phyloP scores from a whole-genome alignment of 768 basidiomycete genomes.

The Rhodotorula diobovata region DNA sequence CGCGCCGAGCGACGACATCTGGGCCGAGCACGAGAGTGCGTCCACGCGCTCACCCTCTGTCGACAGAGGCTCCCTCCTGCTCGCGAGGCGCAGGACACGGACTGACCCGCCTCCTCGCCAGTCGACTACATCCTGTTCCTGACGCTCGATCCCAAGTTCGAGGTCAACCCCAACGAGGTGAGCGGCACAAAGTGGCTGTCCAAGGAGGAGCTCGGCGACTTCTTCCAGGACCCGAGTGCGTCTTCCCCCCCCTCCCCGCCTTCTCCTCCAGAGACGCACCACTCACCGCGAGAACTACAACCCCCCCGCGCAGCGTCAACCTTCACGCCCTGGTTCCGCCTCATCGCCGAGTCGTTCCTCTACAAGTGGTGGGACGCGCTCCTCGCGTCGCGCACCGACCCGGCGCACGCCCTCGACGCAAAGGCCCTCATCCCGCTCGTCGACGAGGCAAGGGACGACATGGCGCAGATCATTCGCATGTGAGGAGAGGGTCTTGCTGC shows the following conservation, averaged over 20 bases:
- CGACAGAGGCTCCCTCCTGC: background rate
- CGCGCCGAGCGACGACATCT: slow-evolving; percentile 81
- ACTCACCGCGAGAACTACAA: background rate
- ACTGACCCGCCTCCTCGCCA: slow-evolving; percentile 46
- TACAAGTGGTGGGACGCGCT: slow-evolving; percentile 99
- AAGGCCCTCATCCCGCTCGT: slow-evolving; percentile 14
- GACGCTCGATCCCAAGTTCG: slow-evolving; percentile 77
- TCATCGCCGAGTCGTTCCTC: slow-evolving; percentile 92
- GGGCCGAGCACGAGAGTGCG: slow-evolving; percentile 97
- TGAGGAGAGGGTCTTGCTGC: background rate
- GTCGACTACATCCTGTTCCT: slow-evolving; percentile 98
- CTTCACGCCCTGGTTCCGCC: slow-evolving; percentile 99
- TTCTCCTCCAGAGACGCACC: no score
- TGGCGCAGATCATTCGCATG: slow-evolving; percentile 32
- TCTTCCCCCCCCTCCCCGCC: background rate
- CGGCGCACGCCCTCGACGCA: slow-evolving; percentile 13
- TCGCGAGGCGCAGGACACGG: background rate
- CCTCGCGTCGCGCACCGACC: slow-evolving; percentile 46
- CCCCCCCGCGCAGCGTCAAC: slow-evolving; percentile 55
- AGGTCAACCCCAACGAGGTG: slow-evolving; percentile 83
- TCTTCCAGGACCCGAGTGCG: slow-evolving; percentile 79
- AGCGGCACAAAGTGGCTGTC: slow-evolving; percentile 83
- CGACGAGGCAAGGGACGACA: slow-evolving; percentile 16
- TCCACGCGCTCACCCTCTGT: background rate
- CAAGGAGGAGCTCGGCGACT: slow-evolving; percentile 78